A percentile compares a stretch with the other conserved stretches of the same genome.
These are phyloP conservation scores for Mucor irregularis DNA, from an alignment of 371 early-diverging fungal genomes.

Conservation along the genomic window DNA sequence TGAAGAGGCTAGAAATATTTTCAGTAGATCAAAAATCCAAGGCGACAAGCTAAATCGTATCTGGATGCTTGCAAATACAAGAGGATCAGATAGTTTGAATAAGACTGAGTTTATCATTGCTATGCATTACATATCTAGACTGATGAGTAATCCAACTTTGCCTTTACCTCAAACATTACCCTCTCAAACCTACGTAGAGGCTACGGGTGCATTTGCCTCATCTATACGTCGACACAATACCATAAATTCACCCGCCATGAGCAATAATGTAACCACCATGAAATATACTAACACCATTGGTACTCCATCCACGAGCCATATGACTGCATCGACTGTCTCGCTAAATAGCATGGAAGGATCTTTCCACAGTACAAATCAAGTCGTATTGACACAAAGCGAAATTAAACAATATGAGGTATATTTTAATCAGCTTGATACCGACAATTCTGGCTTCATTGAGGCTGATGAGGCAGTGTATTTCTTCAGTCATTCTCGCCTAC, in stretches of 20 bases:
- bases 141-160: slow-evolving; percentile 54
- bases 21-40: slow-evolving; percentile 12
- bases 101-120: slow-evolving; percentile 69
- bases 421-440: slow-evolving; percentile 11
- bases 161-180: slow-evolving; percentile 53
- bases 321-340: neutral
- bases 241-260: neutral
- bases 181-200: slow-evolving; percentile 43
- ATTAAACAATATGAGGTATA: slow-evolving; percentile 4
- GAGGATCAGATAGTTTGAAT: slow-evolving; percentile 55
- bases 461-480: slow-evolving; percentile 50
- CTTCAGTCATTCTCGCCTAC: slow-evolving; percentile 69
- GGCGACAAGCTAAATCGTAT: slow-evolving; percentile 10
- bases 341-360: too few species aligned
- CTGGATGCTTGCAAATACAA: slow-evolving; percentile 57
- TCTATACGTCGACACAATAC: neutral
- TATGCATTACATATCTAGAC: slow-evolving; percentile 67
- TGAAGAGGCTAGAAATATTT: slow-evolving; percentile 16
- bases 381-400: neutral
- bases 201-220: slow-evolving; percentile 25
- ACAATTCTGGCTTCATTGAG: slow-evolving; percentile 4
- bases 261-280: neutral
- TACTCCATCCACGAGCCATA: slow-evolving; percentile 4
- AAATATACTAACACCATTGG: neutral
- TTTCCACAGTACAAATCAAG: too few species aligned